Evolutionary conservation across 1,284 basidiomycete genomes (phyloP), one percentile per base, ranked within the genome.

Genomic region (Nidula niveotomentosa): DNA sequence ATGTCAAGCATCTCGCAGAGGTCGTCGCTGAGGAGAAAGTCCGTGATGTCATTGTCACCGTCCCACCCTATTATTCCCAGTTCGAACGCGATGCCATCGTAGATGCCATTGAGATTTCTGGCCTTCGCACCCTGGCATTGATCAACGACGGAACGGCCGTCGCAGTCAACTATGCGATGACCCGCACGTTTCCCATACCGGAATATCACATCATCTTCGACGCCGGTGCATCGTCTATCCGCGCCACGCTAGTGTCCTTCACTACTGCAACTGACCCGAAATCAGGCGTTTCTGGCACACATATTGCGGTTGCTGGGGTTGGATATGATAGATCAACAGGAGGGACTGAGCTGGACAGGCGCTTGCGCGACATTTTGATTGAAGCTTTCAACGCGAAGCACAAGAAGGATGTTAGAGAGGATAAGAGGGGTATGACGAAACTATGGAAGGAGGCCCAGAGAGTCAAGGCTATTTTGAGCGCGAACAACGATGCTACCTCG

Each of bases 131-230:
- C 2, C 75, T 96, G 30, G 86, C 91, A 0, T 79, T 99, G 57
- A 85, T 99, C 56, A 92, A 95, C 62, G 97, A 99, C 67, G 96
- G 96, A 44, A 90, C 93, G 0, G 94, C 93, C 6, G 88, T 95
- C 33, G 95, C 92, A 7, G 81, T 98, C 61, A 97, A 97, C 77
- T 99, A 94, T 66, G 96, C 96, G 39, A 97, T 98, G 92, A 94
- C 94, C 1, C 84, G 96, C 37, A 83, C 84, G 0, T 99, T 99
- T 78, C 75, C 88, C 7, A 75, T 71, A 1, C 86, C 87, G 15
- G 95, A 97, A 70, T 85, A 88, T 69, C 95, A 99, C 68, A 74
- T 99, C 61, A 90, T 99, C 59, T 98, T 93, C 72, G 97, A 99
- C 66, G 91, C 94, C 1, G 96, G 97, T 39, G 92, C 95, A 2